Base-by-base conservation (phyloP, 225 moss, liverwort and hornwort genomes). In the Pseudisothecium myosuroides region DNA sequence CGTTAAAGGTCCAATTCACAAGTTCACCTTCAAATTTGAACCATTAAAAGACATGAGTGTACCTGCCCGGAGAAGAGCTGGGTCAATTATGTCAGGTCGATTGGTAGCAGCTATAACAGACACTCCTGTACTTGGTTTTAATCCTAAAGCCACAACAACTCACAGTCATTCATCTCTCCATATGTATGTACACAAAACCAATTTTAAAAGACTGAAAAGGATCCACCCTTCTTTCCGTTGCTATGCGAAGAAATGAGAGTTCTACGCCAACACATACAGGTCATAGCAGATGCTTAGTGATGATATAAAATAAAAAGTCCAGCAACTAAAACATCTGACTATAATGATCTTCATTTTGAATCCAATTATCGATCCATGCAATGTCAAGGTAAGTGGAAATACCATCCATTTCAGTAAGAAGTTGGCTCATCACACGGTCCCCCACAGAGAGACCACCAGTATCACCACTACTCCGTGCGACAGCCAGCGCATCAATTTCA, bases 381-480 rank as follows among this genome's bases (percentile, higher is more conserved):
- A 83, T 58, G 74, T 39, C 18, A 60, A 77, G 68, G 86, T 55
- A 19, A 67, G 49, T 52, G 29, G 34, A 74, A 88, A 63, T 93
- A 98, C 98, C 98, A 90, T 98, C 98, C 96, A 98, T 95, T 93
- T 98, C 98, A 63, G 95, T 95, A 52, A 97, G 98, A 79, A 99
- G 92, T 85, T 99, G 98, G 95, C 96, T 97, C 95, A 99, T 97
- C 74, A 99, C 98, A 77, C 98, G 96, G 88, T 97, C 97, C 43
- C 97, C 96, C 14, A 99, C 98, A 68, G 98, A 97, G 89, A 96
- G 94, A 81, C 94, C 96, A 54, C 90, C 94, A 9, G 91, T 89
- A 77, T 91, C 90, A 64, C 90, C 92, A 80, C 91, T 93, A 71
- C 93, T 96, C 61, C 98, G 93, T 58, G 96, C 92, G 55, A 96